Percentiles rank a stretch among this genome's conserved stretches.
phyloP scores from a whole-genome alignment of 371 early-diverging fungal species.

The Syncephalis fuscata region DNA sequence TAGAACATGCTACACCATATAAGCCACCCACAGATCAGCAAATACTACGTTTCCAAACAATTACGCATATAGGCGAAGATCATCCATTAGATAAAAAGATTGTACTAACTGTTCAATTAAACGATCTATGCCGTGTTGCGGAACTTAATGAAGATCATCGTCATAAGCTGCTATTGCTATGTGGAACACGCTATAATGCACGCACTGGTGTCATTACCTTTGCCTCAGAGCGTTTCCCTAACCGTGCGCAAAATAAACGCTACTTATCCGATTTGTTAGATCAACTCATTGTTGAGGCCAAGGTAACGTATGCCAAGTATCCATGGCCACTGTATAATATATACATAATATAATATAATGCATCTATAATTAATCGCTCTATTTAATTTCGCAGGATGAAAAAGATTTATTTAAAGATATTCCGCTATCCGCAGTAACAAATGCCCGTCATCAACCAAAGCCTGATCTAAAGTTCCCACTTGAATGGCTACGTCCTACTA shows the following conservation, averaged over 20 bases:
- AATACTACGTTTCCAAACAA: slow-evolving; percentile 35
- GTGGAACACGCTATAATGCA: slow-evolving; percentile 39
- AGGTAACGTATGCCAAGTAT: slow-evolving; percentile 14
- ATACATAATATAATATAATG: not conserved
- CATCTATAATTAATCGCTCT: not conserved
- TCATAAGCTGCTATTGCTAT: slow-evolving; percentile 39
- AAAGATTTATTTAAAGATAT: slow-evolving; percentile 37
- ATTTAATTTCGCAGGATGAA: slow-evolving; percentile 8
- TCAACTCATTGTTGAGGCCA: slow-evolving; percentile 30
- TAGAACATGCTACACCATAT: slow-evolving; percentile 38
- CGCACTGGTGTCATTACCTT: slow-evolving; percentile 28
- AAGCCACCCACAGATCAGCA: slow-evolving; percentile 25
- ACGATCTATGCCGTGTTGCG: slow-evolving; percentile 14
- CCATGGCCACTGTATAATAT: not conserved
- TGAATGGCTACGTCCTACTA: slow-evolving; percentile 37
- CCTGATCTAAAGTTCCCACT: slow-evolving; percentile 36
- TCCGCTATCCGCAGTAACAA: slow-evolving; percentile 33
- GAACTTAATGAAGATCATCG: slow-evolving; percentile 22
- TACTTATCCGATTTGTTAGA: slow-evolving; percentile 38
- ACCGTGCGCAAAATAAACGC: slow-evolving; percentile 47
- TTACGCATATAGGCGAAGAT: slow-evolving; percentile 35
- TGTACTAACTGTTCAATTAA: slow-evolving; percentile 30
- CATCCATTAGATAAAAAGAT: slow-evolving; percentile 41
- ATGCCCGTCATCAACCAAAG: slow-evolving; percentile 25
- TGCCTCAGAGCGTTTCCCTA: slow-evolving; percentile 39